Percentiles rank a stretch among this genome's conserved stretches.
phyloP scores from a whole-genome alignment of 163 green algal genomes.

The Chloromonas sp. region DNA sequence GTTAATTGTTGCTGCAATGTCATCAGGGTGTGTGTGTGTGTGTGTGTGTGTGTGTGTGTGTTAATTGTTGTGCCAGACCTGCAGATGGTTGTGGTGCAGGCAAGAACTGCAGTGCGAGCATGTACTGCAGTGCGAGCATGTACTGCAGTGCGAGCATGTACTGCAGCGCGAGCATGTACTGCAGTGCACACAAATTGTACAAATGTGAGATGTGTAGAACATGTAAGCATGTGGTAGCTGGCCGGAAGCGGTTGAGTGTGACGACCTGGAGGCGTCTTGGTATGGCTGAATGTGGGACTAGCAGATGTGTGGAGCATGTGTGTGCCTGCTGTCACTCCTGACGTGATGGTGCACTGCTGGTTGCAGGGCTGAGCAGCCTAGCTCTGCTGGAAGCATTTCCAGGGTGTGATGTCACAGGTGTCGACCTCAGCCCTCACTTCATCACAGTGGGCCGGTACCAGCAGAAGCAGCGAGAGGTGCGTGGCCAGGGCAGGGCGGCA shows the following conservation, averaged over 20 bases:
- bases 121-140: too few species aligned
- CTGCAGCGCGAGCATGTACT: too few species aligned
- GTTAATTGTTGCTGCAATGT: background rate
- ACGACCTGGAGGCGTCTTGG: too few species aligned
- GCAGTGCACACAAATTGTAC: too few species aligned
- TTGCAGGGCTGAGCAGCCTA: slow-evolving; percentile 41
- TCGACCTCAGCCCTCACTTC: slow-evolving; percentile 73
- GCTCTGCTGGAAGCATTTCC: slow-evolving; percentile 55
- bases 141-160: too few species aligned
- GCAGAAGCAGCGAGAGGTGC: slow-evolving; percentile 45
- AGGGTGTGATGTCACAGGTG: slow-evolving; percentile 44
- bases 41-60: background rate
- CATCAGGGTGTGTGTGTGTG: background rate
- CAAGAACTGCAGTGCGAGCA: background rate
- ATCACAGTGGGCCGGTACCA: slow-evolving; percentile 58
- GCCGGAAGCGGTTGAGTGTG: too few species aligned
- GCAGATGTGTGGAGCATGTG: too few species aligned
- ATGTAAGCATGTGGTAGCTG: too few species aligned
- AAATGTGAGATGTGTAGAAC: too few species aligned
- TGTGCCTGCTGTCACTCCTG: too few species aligned
- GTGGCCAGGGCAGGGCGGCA: background rate
- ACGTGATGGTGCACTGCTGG: too few species aligned
- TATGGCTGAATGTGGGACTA: too few species aligned
- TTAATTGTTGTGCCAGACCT: background rate
- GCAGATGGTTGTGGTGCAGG: background rate